Percentiles rank a stretch among this genome's conserved stretches.
Conservation (phyloP, 2,329 filamentous ascomycete genomes). For the Allantophomopsis lycopodina region DNA sequence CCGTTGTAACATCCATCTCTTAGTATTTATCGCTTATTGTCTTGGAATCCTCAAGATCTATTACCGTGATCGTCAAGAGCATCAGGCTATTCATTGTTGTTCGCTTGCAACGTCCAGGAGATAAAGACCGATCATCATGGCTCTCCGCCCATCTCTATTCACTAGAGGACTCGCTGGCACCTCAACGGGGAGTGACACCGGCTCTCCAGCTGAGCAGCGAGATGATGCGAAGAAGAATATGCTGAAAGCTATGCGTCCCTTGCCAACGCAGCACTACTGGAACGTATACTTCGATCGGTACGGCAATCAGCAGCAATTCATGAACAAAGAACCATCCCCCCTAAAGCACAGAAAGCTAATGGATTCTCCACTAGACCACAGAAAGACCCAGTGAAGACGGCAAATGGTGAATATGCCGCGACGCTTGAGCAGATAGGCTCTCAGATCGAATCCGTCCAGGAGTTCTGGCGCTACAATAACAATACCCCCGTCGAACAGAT, state of each 20-base stretch:
- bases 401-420: constrained; percentile 16
- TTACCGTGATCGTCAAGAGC: too few species aligned
- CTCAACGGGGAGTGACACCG: constrained; percentile 44
- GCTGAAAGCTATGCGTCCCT: constrained; percentile 55
- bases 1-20: too few species aligned
- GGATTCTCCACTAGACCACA: constrained; percentile 12
- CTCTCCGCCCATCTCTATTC: constrained; percentile 41
- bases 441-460: constrained; percentile 67
- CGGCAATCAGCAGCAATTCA: too few species aligned
- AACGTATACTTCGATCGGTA: constrained; percentile 49
- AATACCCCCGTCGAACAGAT: constrained; percentile 66
- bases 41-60: too few species aligned
- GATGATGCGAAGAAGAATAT: constrained; percentile 77
- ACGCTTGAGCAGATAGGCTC: constrained; percentile 45
- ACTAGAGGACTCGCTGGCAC: constrained; percentile 50
- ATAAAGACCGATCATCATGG: constrained; percentile 24
- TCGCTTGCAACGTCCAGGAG: too few species aligned
- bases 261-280: constrained; percentile 73
- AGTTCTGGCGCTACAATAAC: constrained; percentile 75
- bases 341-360: too few species aligned
- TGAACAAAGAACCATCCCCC: background rate
- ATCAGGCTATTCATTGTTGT: too few species aligned
- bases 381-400: constrained; percentile 20
- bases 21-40: too few species aligned
- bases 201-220: constrained; percentile 58